Base-by-base conservation (phyloP, 441 rosid species). In the Pelargonium australe region DNA sequence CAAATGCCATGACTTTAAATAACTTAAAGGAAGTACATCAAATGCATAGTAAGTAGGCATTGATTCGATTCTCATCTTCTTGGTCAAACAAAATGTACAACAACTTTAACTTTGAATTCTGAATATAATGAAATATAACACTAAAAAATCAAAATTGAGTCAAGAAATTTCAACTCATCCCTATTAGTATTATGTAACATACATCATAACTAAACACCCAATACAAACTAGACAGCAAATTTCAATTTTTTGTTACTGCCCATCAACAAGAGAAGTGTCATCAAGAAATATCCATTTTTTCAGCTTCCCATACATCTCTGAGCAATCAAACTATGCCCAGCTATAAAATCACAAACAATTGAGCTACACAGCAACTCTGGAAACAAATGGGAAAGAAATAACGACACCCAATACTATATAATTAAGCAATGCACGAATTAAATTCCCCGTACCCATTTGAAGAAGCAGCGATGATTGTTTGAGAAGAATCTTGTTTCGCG, bases 391-490 rank as follows among this genome's bases (percentile, higher is more conserved):
- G 23, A 20, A 20, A 20, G 23, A 20, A 20, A 0, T 20, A 20
- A 20, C 23, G 23, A 20, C 23, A 20, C 23, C 23, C 23, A 20
- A 20, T 20, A 20, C 23, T 20, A 20, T 20, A 20, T 20, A 20
- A 20, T 20, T 20, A 20, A 20, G 23, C 23, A 20, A 20, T 20
- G 0, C 23, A 20, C 23, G 23, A 20, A 20, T 20, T 70, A 63
- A 77, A 68, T 23, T 53, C 12, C 4, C 67, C 74, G 57, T 84
- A 90, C 95, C 85, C 85, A 12, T 47, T 47, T 10, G n/a, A 13
- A 47, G 53, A 47, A 47, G 53, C 1, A 11, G 53, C n/a, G 53
- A 2, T 11, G 53, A 47, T 47, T 47, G 53, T 10, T 47, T 10
- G 53, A 47, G 53, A 13, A 47, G 14, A 47, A 47, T 47, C 14